A percentile compares a stretch with the other conserved stretches of the same genome.
phyloP scores from a whole-genome alignment of 192 early-diverging fungal species.

The Entomortierella beljakovae region DNA sequence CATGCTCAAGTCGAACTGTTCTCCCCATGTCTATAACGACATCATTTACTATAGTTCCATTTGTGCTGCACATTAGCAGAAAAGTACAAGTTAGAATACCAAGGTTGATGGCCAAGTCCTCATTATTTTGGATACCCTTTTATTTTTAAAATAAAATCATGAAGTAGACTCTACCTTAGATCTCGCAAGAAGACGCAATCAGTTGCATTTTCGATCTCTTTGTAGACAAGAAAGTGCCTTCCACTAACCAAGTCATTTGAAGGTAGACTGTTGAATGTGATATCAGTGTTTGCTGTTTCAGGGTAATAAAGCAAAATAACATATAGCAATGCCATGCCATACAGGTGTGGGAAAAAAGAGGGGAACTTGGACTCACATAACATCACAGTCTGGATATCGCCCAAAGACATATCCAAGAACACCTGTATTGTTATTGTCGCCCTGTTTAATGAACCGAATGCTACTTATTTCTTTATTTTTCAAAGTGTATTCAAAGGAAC shows the following conservation, averaged over 20 bases:
- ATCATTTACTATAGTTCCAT: slow-evolving; percentile 77
- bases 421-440: slow-evolving; percentile 16
- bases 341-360: background rate
- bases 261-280: background rate
- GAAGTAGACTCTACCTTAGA: slow-evolving; percentile 11
- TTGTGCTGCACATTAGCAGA: slow-evolving; percentile 56
- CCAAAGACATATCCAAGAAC: slow-evolving; percentile 41
- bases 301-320: background rate
- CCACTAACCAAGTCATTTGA: slow-evolving; percentile 1
- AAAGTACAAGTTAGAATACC: background rate
- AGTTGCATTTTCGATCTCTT: slow-evolving; percentile 17
- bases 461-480: slow-evolving; percentile 3
- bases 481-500: slow-evolving; percentile 31
- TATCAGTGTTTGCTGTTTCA: background rate
- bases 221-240: slow-evolving; percentile 45
- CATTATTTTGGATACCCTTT: too few species aligned
- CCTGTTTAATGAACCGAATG: slow-evolving; percentile 31
- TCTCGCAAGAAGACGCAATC: slow-evolving; percentile 41
- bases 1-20: slow-evolving; percentile 63
- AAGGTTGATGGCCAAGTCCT: background rate
- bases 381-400: slow-evolving; percentile 25
- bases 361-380: slow-evolving; percentile 21
- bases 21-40: slow-evolving; percentile 56
- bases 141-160: too few species aligned
- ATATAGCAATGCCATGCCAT: background rate